Base-by-base conservation (phyloP, 192 early-diverging fungal species). In the Coemansia sp. region DNA sequence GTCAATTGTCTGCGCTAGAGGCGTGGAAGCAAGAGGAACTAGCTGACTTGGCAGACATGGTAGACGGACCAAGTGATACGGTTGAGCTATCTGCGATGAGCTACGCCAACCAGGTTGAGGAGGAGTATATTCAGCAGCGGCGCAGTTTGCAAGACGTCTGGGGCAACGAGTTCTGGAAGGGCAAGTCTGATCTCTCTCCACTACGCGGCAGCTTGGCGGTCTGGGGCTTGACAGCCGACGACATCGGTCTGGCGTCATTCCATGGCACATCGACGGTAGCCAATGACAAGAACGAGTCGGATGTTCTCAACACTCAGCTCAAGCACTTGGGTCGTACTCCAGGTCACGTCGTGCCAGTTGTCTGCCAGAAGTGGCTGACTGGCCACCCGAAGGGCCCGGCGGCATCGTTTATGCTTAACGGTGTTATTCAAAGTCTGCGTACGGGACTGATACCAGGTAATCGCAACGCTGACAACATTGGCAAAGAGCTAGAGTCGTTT, bases 221-320 rank as follows among this genome's bases (percentile, higher is more conserved):
- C 89, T 97, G 88, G 78, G 94, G 94, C 40, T 80, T 97, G 64
- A 94, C 88, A 30, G 85, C 93, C 46, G 93, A 97, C 78, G 95
- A 97, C 74, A 93, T 97, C 79, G 90, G 92, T 46, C 88, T 95
- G 52, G 92, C 92, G 6, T 97, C 94, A 23, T 97, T 97, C 93
- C 95, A 97, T 80, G 95, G 95, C 55, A 97, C 95, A 16, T 90
- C 91, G 33, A 98, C 96, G 63, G 89, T 91, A 77, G 94, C 94
- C 47, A 98, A 98, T 76, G 96, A 98, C 80, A 91, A 92, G 87
- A 98, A 96, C 83, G 94, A 96, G 77, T 97, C 94, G 5, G 88
- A 90, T 13, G 93, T 93, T 3, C 63, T 94, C 57, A 93, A 95
- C 85, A 85, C 91, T 67, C 94, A 97, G 82, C 74, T 97, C 67